Evolutionary conservation across 2,329 filamentous ascomycete genomes (phyloP).

Genomic region (Pseudopyrenochaeta lycopersici): DNA sequence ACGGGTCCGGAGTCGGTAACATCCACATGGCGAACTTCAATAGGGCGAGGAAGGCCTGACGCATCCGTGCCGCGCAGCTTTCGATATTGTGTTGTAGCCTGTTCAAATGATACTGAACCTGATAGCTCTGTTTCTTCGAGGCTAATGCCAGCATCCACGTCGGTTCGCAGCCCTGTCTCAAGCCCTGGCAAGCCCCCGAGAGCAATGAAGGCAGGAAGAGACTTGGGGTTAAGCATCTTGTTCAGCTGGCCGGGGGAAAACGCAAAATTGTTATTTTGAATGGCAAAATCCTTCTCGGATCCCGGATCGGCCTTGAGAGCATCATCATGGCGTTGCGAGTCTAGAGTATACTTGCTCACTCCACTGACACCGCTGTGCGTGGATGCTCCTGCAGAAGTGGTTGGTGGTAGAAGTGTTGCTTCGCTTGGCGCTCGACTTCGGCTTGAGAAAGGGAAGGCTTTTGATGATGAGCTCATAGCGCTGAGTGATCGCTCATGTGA

Average conservation of each 20-base stretch:
- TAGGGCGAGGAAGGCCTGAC: conserved; percentile 12
- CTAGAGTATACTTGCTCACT: conserved; percentile 28
- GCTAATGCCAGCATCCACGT: conserved; percentile 71
- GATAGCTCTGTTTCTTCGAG: conserved; percentile 73
- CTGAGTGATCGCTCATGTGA: conserved; percentile 26
- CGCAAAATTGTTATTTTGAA: conserved; percentile 80
- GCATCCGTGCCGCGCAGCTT: conserved; percentile 5
- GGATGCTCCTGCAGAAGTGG: conserved; percentile 28
- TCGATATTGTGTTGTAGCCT: conserved; percentile 55
- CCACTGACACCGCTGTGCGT: conserved; percentile 25
- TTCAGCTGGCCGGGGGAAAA: conserved; percentile 82
- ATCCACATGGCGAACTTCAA: conserved; percentile 19
- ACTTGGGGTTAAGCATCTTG: conserved; percentile 83
- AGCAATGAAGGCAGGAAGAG: conserved; percentile 75
- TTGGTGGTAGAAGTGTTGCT: conserved; percentile 29
- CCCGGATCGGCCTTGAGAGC: conserved; percentile 37
- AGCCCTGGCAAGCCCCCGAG: conserved; percentile 76
- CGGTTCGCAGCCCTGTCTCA: conserved; percentile 75
- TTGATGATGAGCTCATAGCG: conserved; percentile 21
- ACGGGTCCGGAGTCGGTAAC: conserved; percentile 30
- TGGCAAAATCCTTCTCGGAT: conserved; percentile 68
- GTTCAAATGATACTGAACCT: conserved; percentile 71
- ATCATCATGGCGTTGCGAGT: conserved; percentile 32
- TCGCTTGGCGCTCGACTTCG: conserved; percentile 33
- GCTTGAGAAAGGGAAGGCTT: conserved; percentile 13